Evolutionary conservation across 2,329 filamentous ascomycete genomes (phyloP), one percentile per base, ranked within the genome.

Genomic region (Fusarium fracticaudum): DNA sequence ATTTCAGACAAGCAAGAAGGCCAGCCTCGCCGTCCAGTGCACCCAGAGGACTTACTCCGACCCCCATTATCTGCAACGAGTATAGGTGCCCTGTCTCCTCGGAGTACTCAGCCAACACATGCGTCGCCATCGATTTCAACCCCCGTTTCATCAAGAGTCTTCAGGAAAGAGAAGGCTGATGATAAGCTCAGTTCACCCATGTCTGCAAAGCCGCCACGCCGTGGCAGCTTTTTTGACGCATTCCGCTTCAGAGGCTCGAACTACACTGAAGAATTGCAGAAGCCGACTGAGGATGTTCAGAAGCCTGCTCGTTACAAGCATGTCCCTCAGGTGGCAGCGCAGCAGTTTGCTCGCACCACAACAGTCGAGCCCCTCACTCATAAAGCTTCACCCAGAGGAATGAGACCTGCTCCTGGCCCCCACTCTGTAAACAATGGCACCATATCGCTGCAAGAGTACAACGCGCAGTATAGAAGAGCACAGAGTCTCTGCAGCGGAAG

Each of bases 261-360:
- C 51, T 76, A 77, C 53, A 73, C 57, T 10, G 72, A 74, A 11
- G 69, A 74, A 63, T 61, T 43, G 40, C 75, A 40, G 71, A 71
- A 53, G 68, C 64, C 78, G 53, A 35, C 31, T 20, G 72, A 75
- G 37, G 38, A 67, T 26, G 41, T 59, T 24, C 59, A 64, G 24
- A 69, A 70, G 45, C 71, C 59, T 35, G 65, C 41, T 59, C 76
- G 60, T 11, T 87, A 89, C 71, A 86, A 83, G 41, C 86, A 91
- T 73, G 80, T 90, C 5, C 89, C 89, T 20, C 83, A 84, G 60
- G 84, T 87, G 41, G 89, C 89, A 1, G 88, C 89, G 3, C 77
- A 84, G 18, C 88, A 90, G 65, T 91, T 91, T 75, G 81, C 85
- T 15, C 81, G 84, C 48, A 91, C 89, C 1, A 86, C 88, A 1